Percentiles rank a stretch among this genome's conserved stretches.
phyloP scores from a whole-genome alignment of 768 basidiomycete species.

The Cystobasidium ongulense region DNA sequence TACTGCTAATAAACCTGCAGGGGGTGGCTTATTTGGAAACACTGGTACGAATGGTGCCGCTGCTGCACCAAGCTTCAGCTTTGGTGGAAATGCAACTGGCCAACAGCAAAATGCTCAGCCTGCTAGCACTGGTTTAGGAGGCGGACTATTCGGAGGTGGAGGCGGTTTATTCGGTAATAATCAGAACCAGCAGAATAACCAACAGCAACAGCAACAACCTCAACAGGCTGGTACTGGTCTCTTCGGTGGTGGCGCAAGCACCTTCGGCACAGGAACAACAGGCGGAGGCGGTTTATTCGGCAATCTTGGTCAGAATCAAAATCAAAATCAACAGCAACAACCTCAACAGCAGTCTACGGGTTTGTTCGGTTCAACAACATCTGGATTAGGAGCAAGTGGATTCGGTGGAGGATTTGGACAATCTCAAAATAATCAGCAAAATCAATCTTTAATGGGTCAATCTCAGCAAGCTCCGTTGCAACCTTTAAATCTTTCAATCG shows the following conservation, averaged over 20 bases:
- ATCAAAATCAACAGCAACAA: constrained; percentile 41
- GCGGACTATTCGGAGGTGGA: constrained; percentile 20
- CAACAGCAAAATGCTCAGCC: background rate
- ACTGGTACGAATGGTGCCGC: background rate
- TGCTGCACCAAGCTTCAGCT: constrained; percentile 8
- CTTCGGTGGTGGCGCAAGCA: background rate
- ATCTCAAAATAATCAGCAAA: constrained; percentile 11
- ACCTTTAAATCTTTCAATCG: constrained; percentile 71
- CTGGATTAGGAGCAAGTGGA: background rate
- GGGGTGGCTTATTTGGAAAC: background rate
- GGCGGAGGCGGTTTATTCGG: constrained; percentile 37
- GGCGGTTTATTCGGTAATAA: constrained; percentile 43
- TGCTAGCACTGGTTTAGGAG: background rate
- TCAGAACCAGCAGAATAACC: constrained; percentile 19
- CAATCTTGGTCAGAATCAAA: constrained; percentile 32
- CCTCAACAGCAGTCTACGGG: background rate
- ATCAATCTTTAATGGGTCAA: constrained; percentile 16
- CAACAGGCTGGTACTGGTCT: constrained; percentile 26
- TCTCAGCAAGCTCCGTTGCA: constrained; percentile 48
- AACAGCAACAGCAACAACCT: constrained; percentile 35
- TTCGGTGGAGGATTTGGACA: constrained; percentile 19
- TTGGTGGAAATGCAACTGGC: constrained; percentile 17
- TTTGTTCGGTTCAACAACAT: background rate
- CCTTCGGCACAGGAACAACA: background rate
- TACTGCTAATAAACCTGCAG: background rate